Percentiles rank a stretch among this genome's conserved stretches.
phyloP scores from a whole-genome alignment of 805 yeast species.

The Yamadazyma takamatsuzukensis region DNA sequence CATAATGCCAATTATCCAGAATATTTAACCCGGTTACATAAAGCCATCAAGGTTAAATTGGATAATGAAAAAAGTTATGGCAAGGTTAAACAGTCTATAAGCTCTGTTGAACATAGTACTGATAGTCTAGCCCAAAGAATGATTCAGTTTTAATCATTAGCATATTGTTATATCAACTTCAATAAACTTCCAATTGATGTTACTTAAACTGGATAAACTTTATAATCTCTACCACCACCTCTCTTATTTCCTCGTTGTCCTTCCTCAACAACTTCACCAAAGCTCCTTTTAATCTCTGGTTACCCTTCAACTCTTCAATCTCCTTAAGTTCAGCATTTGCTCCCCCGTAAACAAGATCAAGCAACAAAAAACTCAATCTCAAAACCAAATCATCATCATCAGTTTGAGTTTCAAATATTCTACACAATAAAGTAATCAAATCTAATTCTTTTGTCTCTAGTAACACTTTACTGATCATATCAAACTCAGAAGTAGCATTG shows the following conservation, averaged over 20 bases:
- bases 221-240: constrained; percentile 12
- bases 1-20: constrained; percentile 52
- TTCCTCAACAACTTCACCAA: constrained; percentile 1
- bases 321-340: constrained; percentile 4
- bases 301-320: constrained; percentile 3
- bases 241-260: constrained; percentile 7
- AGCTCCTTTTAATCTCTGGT: constrained; percentile 1
- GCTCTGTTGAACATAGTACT: constrained; percentile 23
- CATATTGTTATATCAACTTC: background rate
- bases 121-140: constrained; percentile 39
- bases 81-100: constrained; percentile 24
- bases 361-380: constrained; percentile 20
- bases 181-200: background rate
- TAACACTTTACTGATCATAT: constrained; percentile 28
- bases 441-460: constrained; percentile 13
- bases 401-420: constrained; percentile 22
- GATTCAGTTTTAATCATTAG: constrained; percentile 26
- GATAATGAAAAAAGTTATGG: constrained; percentile 42
- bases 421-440: constrained; percentile 16
- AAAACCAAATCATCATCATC: constrained; percentile 22
- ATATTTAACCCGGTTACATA: constrained; percentile 66
- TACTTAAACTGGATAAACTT: constrained; percentile 7
- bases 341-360: constrained; percentile 12
- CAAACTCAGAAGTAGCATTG: constrained; percentile 37
- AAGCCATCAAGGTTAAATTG: constrained; percentile 49